These are phyloP conservation scores for Myotisia sp. DNA, from an alignment of 2,329 filamentous ascomycete species.

Conservation along the genomic window DNA sequence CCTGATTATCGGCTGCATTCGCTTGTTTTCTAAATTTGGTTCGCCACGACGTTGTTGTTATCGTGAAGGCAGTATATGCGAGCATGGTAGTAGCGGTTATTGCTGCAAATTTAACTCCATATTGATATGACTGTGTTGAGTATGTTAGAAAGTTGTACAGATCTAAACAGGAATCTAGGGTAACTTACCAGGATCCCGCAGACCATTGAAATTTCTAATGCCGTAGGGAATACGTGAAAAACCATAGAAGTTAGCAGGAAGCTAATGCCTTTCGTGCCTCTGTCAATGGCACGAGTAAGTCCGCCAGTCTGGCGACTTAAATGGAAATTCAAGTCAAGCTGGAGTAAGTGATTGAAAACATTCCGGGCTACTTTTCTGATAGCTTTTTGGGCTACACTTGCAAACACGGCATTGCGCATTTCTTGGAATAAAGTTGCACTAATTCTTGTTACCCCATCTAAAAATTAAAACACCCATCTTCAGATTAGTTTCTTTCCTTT, in stretches of 20 bases:
- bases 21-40: constrained; percentile 92
- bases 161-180: not conserved
- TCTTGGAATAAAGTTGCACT: constrained; percentile 85
- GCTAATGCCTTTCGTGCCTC: constrained; percentile 96
- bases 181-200: constrained; percentile 64
- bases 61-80: constrained; percentile 91
- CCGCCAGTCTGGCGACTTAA: constrained; percentile 89
- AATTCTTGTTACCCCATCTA: constrained; percentile 72
- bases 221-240: constrained; percentile 88
- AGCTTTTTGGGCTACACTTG: constrained; percentile 90
- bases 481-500: constrained; percentile 1
- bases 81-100: constrained; percentile 87
- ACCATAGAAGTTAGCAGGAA: constrained; percentile 97
- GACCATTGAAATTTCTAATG: constrained; percentile 85
- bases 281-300: constrained; percentile 81
- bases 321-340: constrained; percentile 85
- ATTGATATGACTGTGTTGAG: constrained; percentile 61
- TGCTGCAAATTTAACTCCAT: constrained; percentile 77
- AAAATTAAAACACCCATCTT: not conserved
- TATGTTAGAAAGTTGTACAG: not conserved
- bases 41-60: constrained; percentile 89
- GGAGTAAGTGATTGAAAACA: constrained; percentile 80
- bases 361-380: constrained; percentile 82
- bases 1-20: constrained; percentile 90
- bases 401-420: constrained; percentile 88